Base-by-base conservation (phyloP, 1,284 basidiomycete species). In the Puccinia hordei region DNA sequence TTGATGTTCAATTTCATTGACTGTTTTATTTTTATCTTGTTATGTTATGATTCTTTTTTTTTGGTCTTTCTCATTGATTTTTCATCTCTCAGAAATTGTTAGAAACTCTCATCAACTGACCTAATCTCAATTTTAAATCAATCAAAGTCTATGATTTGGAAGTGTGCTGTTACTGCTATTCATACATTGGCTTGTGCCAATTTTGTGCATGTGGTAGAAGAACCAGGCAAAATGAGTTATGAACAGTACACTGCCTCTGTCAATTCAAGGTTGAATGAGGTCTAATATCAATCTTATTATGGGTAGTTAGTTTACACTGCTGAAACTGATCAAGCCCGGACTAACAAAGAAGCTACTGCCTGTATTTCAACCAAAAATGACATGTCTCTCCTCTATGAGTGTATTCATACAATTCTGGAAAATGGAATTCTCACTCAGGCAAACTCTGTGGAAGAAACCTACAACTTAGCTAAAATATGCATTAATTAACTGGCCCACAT, bases 351-450 rank as follows among this genome's bases (percentile, higher is more conserved):
- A 98, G 86, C 89, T 99, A 15, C 91, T 96, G 75, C 91, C 93
- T 15, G 96, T 80, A 99, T 99, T 81, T 92, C 93, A 0, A 98
- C 93, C 0, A 99, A 97, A 0, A 91, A 93, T 0, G 97, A 97
- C 0, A 97, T 99, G 81, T 97, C 94, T 24, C 88, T 99, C 30
- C 87, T 99, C 10, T 99, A 99, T 86, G 97, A 99, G 87, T 99
- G 96, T 86, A 96, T 99, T 0, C 93, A 95, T 84, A 98, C 97
- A 1, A 96, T 95, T 84, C 98, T 99, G 83, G 94, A 93, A 17
- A 96, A 97, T 13, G 94, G 93, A 5, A 98, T 99, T 94, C 89
- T 99, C 10, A 82, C 73, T 44, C 44, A 74, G 46, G 59, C 59
- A 9, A 63, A 49, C 44, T 63, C 73, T 5, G 41, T 24, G 9